Percentiles rank a stretch among this genome's conserved stretches.
phyloP scores from a whole-genome alignment of 148 eudicot species.

The Silene conica region DNA sequence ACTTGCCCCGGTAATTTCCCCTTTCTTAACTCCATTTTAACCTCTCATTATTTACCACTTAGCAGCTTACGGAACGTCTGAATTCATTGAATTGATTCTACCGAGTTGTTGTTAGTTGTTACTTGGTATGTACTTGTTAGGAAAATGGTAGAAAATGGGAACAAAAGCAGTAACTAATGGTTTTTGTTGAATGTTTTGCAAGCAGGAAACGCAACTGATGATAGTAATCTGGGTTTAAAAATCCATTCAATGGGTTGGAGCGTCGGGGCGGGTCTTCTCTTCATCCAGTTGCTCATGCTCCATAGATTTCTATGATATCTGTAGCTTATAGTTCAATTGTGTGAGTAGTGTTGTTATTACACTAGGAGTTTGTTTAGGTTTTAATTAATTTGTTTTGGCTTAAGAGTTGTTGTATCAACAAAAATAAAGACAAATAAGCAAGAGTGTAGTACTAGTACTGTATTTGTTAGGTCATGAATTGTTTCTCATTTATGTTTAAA shows the following conservation, averaged over 20 bases:
- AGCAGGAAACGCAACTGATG: constrained; percentile 4
- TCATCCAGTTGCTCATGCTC: constrained; percentile 34
- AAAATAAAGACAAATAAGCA: constrained; percentile 12
- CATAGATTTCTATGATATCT: constrained; percentile 23
- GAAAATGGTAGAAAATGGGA: no score
- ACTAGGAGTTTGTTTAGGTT: not conserved
- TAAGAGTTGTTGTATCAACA: not conserved
- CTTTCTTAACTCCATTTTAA: not conserved
- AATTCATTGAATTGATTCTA: no score
- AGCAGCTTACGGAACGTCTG: no score
- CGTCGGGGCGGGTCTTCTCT: constrained; percentile 28
- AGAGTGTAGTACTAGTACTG: not conserved
- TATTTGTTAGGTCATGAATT: constrained; percentile 10
- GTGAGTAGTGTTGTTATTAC: constrained; percentile 2
- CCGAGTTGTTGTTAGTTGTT: no score
- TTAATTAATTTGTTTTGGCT: not conserved
- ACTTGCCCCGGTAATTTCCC: constrained; percentile 59
- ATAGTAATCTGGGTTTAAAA: constrained; percentile 28
- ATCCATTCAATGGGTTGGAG: constrained; percentile 34
- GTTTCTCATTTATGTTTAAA: not conserved
- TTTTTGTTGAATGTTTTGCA: not conserved
- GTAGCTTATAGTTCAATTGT: not conserved
- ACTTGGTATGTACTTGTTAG: no score
- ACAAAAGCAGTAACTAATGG: no score
- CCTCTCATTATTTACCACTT: not conserved